Evolutionary conservation across 805 yeast species (phyloP), one percentile per base, ranked within the genome.

Genomic region (Saccharomycopsis lassenensis): DNA sequence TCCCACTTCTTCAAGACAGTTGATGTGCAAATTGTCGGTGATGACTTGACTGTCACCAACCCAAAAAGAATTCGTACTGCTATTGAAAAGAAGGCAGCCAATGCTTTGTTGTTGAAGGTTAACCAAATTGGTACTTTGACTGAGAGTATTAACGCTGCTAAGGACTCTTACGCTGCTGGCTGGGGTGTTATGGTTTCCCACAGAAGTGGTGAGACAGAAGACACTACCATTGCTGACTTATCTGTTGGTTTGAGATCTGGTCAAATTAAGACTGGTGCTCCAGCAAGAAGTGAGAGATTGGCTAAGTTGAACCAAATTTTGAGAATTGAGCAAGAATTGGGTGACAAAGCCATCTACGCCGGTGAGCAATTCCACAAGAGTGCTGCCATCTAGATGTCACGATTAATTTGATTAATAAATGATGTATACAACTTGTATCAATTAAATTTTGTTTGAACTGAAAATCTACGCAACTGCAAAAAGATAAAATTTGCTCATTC

Each of bases 181-280:
- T 89, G 98, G 98, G 96, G 96, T 75, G 95, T 87, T 61, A 87
- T 89, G 96, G 97, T 91, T 57, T 87, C 96, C 58, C 98, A 89
- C 85, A 86, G 98, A 79, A 87, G 96, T 55, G 98, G 98, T 72
- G 98, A 89, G 77, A 87, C 96, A 52, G 98, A 91, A 74, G 98
- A 91, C 70, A 80, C 93, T 58, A 79, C 84, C 73, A 89, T 89
- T 65, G 97, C 98, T 59, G 97, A 89, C 69, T 76, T 89, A 62
- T 72, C 85, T 57, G 98, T 91, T 56, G 97, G 97, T 74, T 76
- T 89, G 65, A 85, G 96, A 79, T 57, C 94, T 51, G 98, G 96
- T 64, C 97, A 89, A 76, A 83, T 89, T 69, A 89, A 89, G 87
- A 84, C 96, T 54, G 98, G 98, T 79, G 97, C 98, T 62, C 97